Conservation (phyloP, 129 eudicot genomes). For the Heracleum sosnowskyi region DNA sequence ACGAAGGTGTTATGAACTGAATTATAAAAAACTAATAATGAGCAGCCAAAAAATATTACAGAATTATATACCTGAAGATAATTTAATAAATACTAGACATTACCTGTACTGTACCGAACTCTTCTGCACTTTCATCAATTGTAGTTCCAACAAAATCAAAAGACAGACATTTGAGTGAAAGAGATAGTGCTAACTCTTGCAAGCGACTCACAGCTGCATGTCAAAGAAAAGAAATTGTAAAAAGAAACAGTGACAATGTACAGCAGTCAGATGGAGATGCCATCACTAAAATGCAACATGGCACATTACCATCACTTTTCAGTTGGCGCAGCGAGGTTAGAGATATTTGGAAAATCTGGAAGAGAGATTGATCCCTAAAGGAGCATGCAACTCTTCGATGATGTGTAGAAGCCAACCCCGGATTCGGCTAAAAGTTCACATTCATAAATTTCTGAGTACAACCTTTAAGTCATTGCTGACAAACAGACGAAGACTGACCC, state of each 20-base stretch:
- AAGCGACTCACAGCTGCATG: slow-evolving; percentile 64
- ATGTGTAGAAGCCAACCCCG: slow-evolving; percentile 91
- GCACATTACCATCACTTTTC: slow-evolving; percentile 65
- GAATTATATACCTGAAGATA: background rate
- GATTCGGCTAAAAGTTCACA: slow-evolving; percentile 61
- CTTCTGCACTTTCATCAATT: slow-evolving; percentile 97
- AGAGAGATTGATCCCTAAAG: slow-evolving; percentile 82
- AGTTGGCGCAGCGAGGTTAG: slow-evolving; percentile 81
- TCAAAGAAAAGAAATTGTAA: slow-evolving; percentile 10
- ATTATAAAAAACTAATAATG: background rate
- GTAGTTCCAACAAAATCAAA: slow-evolving; percentile 97
- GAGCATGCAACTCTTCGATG: slow-evolving; percentile 86
- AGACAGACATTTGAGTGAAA: slow-evolving; percentile 80
- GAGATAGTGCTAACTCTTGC: slow-evolving; percentile 91
- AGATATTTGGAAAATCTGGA: slow-evolving; percentile 88
- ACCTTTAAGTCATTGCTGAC: background rate
- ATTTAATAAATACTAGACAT: background rate
- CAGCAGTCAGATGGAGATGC: background rate
- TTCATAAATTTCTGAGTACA: background rate
- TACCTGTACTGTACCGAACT: slow-evolving; percentile 98
- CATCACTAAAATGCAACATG: background rate
- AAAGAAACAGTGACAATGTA: background rate
- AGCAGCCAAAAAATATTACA: background rate
- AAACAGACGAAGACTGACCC: background rate
- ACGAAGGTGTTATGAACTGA: background rate